Evolutionary conservation across 805 yeast species (phyloP).

Genomic region (Kodamaea jinghongensis): DNA sequence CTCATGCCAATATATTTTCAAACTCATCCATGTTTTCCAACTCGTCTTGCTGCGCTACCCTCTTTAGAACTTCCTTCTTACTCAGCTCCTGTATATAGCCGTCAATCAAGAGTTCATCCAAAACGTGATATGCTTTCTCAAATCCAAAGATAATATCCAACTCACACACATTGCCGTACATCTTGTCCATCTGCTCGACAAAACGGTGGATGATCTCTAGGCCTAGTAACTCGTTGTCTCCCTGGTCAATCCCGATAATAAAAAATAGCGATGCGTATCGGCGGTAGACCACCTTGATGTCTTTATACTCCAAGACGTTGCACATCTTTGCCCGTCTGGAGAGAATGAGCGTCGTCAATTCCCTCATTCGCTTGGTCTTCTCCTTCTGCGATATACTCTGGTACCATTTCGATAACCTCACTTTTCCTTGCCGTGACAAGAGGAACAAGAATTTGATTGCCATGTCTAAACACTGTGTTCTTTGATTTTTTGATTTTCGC

Average conservation of each 20-base stretch:
- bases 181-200: conserved; percentile 95
- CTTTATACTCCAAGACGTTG: conserved; percentile 84
- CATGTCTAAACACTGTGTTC: conserved; percentile 39
- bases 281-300: conserved; percentile 81
- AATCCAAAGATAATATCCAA: conserved; percentile 95
- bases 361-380: conserved; percentile 78
- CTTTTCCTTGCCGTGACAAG: conserved; percentile 92
- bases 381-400: conserved; percentile 79
- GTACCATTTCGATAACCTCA: conserved; percentile 92
- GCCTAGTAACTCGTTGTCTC: conserved; percentile 83
- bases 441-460: conserved; percentile 76
- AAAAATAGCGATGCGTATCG: conserved; percentile 93
- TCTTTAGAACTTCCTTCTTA: conserved; percentile 70
- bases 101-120: conserved; percentile 86
- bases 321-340: conserved; percentile 93
- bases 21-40: conserved; percentile 74
- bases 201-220: conserved; percentile 87
- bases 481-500: too few relatives aligned
- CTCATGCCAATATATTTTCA: conserved; percentile 34
- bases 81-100: conserved; percentile 86
- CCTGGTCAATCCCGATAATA: conserved; percentile 77
- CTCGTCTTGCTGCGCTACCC: conserved; percentile 83
- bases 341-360: conserved; percentile 80
- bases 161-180: conserved; percentile 95
- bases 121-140: conserved; percentile 85